Evolutionary conservation across 177 flowering plant genomes (phyloP).

Genomic region (Vitis hybrid): DNA sequence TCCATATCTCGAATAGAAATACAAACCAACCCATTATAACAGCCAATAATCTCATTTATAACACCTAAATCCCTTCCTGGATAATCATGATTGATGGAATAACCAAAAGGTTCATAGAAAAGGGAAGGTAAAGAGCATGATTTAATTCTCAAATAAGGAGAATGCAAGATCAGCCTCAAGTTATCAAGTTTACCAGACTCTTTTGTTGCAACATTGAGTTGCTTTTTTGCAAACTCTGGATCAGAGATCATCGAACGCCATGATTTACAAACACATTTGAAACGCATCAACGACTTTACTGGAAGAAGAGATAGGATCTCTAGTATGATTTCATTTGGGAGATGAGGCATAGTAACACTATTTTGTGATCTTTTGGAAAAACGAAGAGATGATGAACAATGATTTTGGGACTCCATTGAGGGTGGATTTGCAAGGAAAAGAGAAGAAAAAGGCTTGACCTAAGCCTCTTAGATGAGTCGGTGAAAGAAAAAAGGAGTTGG

Average conservation of each 20-base stretch:
- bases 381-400: too few relatives aligned
- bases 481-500: too few relatives aligned
- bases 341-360: background rate
- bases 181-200: background rate
- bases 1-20: slow-evolving; percentile 6
- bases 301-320: background rate
- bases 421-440: too few relatives aligned
- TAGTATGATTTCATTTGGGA: background rate
- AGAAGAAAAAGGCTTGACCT: too few relatives aligned
- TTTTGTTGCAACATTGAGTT: background rate
- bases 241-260: background rate
- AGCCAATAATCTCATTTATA: slow-evolving; percentile 14
- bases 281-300: background rate
- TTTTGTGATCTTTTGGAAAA: too few relatives aligned
- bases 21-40: slow-evolving; percentile 27
- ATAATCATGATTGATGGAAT: background rate
- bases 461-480: too few relatives aligned
- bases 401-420: too few relatives aligned
- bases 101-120: background rate
- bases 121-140: background rate
- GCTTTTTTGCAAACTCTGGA: background rate
- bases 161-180: background rate
- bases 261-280: background rate
- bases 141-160: background rate
- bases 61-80: background rate